Evolutionary conservation across 768 basidiomycete species (phyloP).

Genomic region (Arthromyces matolae): DNA sequence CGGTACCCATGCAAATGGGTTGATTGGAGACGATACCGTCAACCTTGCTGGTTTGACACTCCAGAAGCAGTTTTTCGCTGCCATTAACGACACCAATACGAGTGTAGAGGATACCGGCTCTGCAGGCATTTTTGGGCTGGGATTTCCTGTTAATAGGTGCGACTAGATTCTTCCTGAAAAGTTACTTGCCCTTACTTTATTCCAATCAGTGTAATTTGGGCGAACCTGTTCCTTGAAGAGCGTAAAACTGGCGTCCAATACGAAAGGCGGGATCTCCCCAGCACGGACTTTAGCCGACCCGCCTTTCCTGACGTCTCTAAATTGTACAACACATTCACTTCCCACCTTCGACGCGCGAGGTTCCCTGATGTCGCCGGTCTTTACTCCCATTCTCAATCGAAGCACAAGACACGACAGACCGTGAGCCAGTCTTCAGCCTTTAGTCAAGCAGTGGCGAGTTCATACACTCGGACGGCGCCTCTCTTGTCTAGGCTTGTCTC

Average conservation of each 20-base stretch:
- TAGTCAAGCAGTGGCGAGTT: conserved; percentile 34
- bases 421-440: conserved; percentile 3
- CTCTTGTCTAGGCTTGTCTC: conserved; percentile 45
- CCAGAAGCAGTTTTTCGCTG: conserved; percentile 55
- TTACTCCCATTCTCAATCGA: neutral
- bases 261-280: conserved; percentile 1
- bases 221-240: conserved; percentile 28
- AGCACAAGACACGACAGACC: conserved; percentile 15
- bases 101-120: conserved; percentile 52
- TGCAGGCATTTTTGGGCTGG: conserved; percentile 70
- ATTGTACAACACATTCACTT: conserved; percentile 8
- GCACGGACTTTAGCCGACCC: conserved; percentile 20
- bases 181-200: neutral
- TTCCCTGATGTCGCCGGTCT: conserved; percentile 8
- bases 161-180: neutral
- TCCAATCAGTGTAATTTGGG: conserved; percentile 49
- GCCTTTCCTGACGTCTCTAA: conserved; percentile 28
- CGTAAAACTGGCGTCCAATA: neutral
- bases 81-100: conserved; percentile 68
- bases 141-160: conserved; percentile 72
- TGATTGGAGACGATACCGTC: conserved; percentile 57
- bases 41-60: conserved; percentile 50
- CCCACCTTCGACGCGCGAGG: conserved; percentile 7
- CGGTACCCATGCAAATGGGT: conserved; percentile 63
- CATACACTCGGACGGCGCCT: conserved; percentile 41